phyloP scores from a whole-genome alignment of 805 yeast genomes.

The Monosporozyma servazzii region DNA sequence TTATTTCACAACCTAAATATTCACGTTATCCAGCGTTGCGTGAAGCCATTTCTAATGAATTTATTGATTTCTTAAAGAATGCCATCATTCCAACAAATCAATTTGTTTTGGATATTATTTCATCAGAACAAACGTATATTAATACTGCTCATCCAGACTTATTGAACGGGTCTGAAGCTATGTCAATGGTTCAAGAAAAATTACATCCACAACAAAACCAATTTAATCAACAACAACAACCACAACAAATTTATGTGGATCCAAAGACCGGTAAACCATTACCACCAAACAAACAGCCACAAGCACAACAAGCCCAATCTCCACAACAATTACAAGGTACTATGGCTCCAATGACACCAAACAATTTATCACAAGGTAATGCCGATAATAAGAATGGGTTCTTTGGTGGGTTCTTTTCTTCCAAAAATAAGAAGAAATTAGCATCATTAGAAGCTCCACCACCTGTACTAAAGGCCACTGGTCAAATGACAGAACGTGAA shows the following conservation, averaged over 20 bases:
- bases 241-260: conserved; percentile 68
- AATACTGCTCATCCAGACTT: conserved; percentile 98
- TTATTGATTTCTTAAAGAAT: conserved; percentile 70
- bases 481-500: conserved; percentile 86
- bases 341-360: conserved; percentile 1
- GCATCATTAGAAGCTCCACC: conserved; percentile 98
- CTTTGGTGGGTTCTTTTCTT: conserved; percentile 90
- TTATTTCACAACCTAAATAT: conserved; percentile 71
- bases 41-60: conserved; percentile 73
- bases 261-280: conserved; percentile 85
- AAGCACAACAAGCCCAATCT: conserved; percentile 28
- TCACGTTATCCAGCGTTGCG: conserved; percentile 85
- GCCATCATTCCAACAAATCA: conserved; percentile 76
- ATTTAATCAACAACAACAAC: conserved; percentile 25
- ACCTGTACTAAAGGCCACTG: conserved; percentile 84
- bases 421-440: conserved; percentile 85
- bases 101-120: conserved; percentile 75
- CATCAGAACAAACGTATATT: conserved; percentile 84
- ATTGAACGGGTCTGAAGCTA: conserved; percentile 88
- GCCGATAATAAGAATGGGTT: conserved; percentile 56
- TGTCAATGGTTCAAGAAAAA: conserved; percentile 83
- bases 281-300: conserved; percentile 39
- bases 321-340: conserved; percentile 8
- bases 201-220: conserved; percentile 54
- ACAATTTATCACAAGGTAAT: not conserved